Conservation (phyloP, 2,329 filamentous ascomycete genomes). For the Arthrobotrys entomopaga region DNA sequence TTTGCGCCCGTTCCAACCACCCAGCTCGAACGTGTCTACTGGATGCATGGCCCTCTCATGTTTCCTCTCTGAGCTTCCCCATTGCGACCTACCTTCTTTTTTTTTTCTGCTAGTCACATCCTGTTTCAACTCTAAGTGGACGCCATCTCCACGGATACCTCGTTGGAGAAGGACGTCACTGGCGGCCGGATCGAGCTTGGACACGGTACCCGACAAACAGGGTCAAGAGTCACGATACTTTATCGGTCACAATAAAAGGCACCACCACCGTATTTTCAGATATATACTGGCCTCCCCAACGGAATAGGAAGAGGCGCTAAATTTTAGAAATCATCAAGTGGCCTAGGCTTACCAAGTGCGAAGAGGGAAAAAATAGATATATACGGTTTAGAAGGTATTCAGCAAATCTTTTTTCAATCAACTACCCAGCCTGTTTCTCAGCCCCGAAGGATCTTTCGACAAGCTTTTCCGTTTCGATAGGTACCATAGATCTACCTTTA, state of each 20-base stretch:
- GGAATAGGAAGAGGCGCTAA: constrained; percentile 24
- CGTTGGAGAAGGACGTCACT: constrained; percentile 37
- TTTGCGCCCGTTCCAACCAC: constrained; percentile 39
- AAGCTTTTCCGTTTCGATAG: constrained; percentile 9
- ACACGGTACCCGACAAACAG: constrained; percentile 34
- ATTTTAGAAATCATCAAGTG: constrained; percentile 1
- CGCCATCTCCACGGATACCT: constrained; percentile 16
- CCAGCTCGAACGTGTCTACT: constrained; percentile 18
- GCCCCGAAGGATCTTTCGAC: constrained; percentile 1
- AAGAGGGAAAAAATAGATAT: constrained; percentile 6
- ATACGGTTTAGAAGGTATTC: constrained; percentile 15
- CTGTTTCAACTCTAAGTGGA: constrained; percentile 21
- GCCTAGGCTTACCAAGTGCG: constrained; percentile 16
- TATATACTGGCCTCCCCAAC: constrained; percentile 24
- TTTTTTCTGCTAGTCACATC: constrained; percentile 8
- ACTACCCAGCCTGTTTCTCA: constrained; percentile 18
- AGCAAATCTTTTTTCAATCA: constrained; percentile 1
- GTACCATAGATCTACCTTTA: constrained; percentile 28
- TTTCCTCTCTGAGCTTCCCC: background rate
- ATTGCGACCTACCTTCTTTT: constrained; percentile 7
- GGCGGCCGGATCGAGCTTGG: constrained; percentile 36
- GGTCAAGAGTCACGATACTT: constrained; percentile 33
- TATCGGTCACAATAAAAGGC: constrained; percentile 32
- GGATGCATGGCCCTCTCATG: background rate
- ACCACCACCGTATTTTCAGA: constrained; percentile 19